Evolutionary conservation across 306 rosid species (phyloP), one percentile per base, ranked within the genome.

Genomic region (Comarum palustre): DNA sequence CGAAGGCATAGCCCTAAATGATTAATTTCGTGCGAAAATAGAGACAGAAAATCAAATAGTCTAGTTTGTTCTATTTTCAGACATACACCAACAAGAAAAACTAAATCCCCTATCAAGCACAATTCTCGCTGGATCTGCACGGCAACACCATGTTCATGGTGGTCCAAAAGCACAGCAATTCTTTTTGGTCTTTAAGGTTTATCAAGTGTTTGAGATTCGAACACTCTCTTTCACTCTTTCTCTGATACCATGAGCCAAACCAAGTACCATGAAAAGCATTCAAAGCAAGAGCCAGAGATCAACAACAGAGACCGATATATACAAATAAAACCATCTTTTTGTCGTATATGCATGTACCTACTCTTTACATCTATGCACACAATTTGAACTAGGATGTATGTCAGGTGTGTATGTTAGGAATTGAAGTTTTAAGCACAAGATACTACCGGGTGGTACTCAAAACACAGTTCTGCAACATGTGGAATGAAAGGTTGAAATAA

Each of bases 201-300:
- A 31, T 6, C 24, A 41, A 63, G 16, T 55, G 54, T 66, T 73
- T 77, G 79, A 82, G 82, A 77, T 81, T 73, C 71, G 82, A 78
- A 67, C 64, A 38, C 63, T 22, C 71, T 34, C 67, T 46, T 27
- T 32, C 73, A 22, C 32, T 68, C 31, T 77, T 59, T 79, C 72
- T 73, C 68, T 70, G 69, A 66, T 57, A 66, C 55, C 25, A 38
- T 43, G 74, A 66, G 61, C 68, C 66, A 46, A 11, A 59, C 36
- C 66, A 55, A 50, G 9, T 34, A 32, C 61, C 62, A 66, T 72
- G 77, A 74, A 79, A 79, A 74, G 72, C 75, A 51, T 68, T 72
- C 75, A 68, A 17, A 74, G 61, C 71, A 72, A 61, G 67, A 73
- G 52, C 67, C 77, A 75, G 36, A 17, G 62, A 66, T 43, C 47